Conservation (phyloP, 2,329 filamentous ascomycete genomes). For the Rhexocercosporidium sp. region DNA sequence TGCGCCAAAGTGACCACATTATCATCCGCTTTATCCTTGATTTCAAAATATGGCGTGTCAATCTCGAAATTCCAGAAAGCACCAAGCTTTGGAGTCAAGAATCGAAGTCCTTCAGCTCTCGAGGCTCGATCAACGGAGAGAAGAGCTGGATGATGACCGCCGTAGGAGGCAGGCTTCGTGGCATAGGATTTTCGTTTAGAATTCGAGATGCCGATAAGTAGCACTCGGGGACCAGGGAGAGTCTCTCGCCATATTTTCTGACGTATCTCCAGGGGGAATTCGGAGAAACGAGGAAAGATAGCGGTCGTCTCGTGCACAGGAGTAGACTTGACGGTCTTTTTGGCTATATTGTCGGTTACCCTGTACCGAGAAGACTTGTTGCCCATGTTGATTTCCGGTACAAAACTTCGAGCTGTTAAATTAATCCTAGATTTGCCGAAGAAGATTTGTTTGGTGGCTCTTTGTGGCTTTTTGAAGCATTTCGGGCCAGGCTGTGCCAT, state of each 20-base stretch:
- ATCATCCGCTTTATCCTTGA: conserved; percentile 3
- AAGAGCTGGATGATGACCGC: conserved; percentile 16
- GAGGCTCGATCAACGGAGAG: conserved; percentile 18
- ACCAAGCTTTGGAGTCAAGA: conserved; percentile 1
- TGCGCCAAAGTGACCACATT: conserved; percentile 2
- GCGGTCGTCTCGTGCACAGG: background rate
- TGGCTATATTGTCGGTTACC: too few relatives aligned
- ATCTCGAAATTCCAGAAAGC: conserved; percentile 20
- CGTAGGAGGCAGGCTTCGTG: conserved; percentile 17
- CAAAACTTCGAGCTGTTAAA: too few relatives aligned
- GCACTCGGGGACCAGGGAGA: conserved; percentile 17
- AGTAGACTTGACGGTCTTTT: too few relatives aligned
- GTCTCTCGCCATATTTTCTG: conserved; percentile 20
- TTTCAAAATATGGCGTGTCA: conserved; percentile 19
- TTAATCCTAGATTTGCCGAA: too few relatives aligned
- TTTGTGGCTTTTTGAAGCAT: background rate
- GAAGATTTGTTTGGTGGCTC: background rate
- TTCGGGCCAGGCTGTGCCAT: background rate
- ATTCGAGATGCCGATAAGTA: conserved; percentile 1
- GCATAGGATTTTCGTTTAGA: background rate
- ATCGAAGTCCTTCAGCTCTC: conserved; percentile 16
- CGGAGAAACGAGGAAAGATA: conserved; percentile 7
- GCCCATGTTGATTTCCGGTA: background rate
- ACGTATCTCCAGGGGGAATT: conserved; percentile 18
- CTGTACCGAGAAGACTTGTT: background rate